A percentile compares a stretch with the other conserved stretches of the same genome.
phyloP scores from a whole-genome alignment of 2,329 filamentous ascomycete genomes.

The Diaporthe sp. region DNA sequence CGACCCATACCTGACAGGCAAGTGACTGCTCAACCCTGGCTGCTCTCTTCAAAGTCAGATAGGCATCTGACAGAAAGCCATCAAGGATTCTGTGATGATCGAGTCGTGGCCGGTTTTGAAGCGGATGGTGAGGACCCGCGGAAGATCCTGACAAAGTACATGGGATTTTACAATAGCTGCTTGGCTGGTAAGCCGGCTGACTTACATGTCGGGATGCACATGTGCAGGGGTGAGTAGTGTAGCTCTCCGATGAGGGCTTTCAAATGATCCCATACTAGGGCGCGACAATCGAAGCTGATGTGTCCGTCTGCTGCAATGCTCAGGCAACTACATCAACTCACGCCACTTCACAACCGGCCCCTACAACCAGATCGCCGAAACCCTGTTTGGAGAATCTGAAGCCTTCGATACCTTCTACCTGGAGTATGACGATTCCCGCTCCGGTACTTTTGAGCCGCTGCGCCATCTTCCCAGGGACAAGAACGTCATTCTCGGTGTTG shows the following conservation, averaged over 20 bases:
- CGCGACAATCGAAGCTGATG: slow-evolving; percentile 11
- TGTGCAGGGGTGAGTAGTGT: slow-evolving; percentile 61
- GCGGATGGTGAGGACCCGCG: slow-evolving; percentile 54
- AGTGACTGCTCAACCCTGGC: slow-evolving; percentile 63
- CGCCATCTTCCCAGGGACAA: slow-evolving; percentile 61
- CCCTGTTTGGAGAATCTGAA: slow-evolving; percentile 60
- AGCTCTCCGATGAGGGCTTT: slow-evolving; percentile 47
- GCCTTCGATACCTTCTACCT: slow-evolving; percentile 66
- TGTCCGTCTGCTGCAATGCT: background rate
- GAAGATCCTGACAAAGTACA: slow-evolving; percentile 66
- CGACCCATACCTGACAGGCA: slow-evolving; percentile 67
- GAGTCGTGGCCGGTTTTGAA: slow-evolving; percentile 60
- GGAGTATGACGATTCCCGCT: slow-evolving; percentile 63
- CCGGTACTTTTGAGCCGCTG: slow-evolving; percentile 64
- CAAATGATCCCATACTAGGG: slow-evolving; percentile 57
- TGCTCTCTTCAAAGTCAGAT: background rate
- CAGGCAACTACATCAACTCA: background rate
- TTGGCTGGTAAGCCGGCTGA: slow-evolving; percentile 57
- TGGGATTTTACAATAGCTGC: slow-evolving; percentile 73
- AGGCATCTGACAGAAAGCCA: background rate
- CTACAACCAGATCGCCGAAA: slow-evolving; percentile 64
- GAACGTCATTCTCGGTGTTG: slow-evolving; percentile 64
- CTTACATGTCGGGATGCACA: slow-evolving; percentile 74
- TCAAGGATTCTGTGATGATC: slow-evolving; percentile 63
- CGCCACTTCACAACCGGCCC: slow-evolving; percentile 55